phyloP scores from a whole-genome alignment of 495 filamentous ascomycete genomes.

The Neurospora sp. region DNA sequence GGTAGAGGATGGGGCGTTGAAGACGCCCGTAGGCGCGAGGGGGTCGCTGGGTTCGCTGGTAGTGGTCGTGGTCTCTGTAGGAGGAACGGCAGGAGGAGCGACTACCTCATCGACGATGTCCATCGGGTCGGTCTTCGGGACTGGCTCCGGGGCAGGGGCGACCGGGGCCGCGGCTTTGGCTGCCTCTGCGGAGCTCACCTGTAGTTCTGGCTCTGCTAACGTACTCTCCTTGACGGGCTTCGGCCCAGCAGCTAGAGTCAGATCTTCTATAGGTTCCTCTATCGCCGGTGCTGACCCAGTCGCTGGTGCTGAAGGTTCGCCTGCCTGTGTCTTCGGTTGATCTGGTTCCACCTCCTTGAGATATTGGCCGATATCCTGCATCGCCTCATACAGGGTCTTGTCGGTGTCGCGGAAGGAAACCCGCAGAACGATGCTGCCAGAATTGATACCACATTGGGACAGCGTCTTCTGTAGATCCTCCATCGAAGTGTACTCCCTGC shows the following conservation, averaged over 20 bases:
- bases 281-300: conserved; percentile 6
- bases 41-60: conserved; percentile 12
- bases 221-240: neutral
- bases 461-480: conserved; percentile 78
- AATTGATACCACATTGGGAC: conserved; percentile 76
- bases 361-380: conserved; percentile 65
- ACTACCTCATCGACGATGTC: neutral
- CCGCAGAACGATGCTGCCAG: conserved; percentile 66
- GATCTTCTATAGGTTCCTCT: conserved; percentile 13
- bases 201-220: conserved; percentile 1
- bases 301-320: neutral
- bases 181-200: conserved; percentile 1
- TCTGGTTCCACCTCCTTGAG: conserved; percentile 41
- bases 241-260: neutral
- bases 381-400: conserved; percentile 72
- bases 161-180: neutral
- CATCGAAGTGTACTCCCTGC: conserved; percentile 62
- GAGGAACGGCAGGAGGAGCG: neutral
- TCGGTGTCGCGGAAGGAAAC: conserved; percentile 66
- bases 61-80: neutral
- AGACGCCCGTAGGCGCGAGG: conserved; percentile 53
- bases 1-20: conserved; percentile 55
- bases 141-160: neutral
- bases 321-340: conserved; percentile 1
- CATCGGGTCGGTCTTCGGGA: neutral